These are phyloP conservation scores for Ophiorrhiza pumila DNA, from an alignment of 257 asterid species.

Conservation along the genomic window DNA sequence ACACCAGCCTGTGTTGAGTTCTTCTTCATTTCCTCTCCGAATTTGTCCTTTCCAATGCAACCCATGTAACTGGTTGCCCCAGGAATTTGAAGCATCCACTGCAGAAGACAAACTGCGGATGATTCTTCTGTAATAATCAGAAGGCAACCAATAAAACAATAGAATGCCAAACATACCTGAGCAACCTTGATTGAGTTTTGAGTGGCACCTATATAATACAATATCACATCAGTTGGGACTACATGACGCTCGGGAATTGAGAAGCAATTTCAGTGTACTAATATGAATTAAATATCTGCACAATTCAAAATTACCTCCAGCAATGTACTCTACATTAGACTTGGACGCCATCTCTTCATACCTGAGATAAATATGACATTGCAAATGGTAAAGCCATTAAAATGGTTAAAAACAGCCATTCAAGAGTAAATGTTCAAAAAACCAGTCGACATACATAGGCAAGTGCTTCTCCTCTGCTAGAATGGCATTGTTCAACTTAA, in stretches of 20 bases:
- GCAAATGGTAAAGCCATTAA: background rate
- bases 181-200: conserved; percentile 96
- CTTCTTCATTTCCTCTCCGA: conserved; percentile 89
- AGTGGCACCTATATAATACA: conserved; percentile 76
- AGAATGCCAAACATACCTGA: conserved; percentile 48
- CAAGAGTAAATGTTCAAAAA: background rate
- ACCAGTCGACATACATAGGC: conserved; percentile 60
- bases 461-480: conserved; percentile 95
- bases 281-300: background rate
- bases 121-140: conserved; percentile 8
- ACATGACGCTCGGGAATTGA: background rate
- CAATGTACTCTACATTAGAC: conserved; percentile 79
- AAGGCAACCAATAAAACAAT: background rate
- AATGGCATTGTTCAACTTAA: conserved; percentile 77
- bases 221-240: conserved; percentile 9
- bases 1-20: conserved; percentile 70
- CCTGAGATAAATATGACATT: conserved; percentile 40
- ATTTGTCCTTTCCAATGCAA: conserved; percentile 68
- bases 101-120: conserved; percentile 11
- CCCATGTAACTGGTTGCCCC: conserved; percentile 88
- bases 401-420: too few species aligned
- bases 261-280: background rate
- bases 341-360: conserved; percentile 83
- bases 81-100: conserved; percentile 59
- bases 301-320: conserved; percentile 67